phyloP scores from a whole-genome alignment of 2,329 filamentous ascomycete species.

The Ophiostoma ulmi region DNA sequence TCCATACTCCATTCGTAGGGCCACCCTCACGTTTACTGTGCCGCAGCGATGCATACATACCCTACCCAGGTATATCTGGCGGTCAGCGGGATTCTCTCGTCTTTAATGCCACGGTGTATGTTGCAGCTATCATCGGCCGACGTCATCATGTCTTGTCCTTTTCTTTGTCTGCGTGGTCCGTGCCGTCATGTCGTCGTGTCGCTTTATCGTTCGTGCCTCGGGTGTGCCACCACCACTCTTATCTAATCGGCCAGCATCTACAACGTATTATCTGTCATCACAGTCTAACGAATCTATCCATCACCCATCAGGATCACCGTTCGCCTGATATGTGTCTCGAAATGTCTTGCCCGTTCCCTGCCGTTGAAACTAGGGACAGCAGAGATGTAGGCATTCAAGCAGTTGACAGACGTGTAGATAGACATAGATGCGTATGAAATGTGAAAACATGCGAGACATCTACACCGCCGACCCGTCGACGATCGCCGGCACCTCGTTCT shows the following conservation, averaged over 20 bases:
- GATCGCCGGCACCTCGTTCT: neutral
- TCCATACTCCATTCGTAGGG: neutral
- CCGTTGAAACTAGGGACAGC: neutral
- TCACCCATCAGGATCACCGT: neutral
- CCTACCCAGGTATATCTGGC: neutral
- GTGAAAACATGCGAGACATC: neutral
- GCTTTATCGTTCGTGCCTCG: neutral
- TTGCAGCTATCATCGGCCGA: neutral
- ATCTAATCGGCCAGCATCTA: neutral
- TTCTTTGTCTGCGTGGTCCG: too few species aligned
- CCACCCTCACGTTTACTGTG: neutral
- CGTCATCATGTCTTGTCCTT: neutral
- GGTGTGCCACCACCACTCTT: neutral
- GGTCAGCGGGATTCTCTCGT: neutral
- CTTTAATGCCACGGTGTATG: neutral
- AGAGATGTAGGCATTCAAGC: neutral
- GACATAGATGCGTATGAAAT: neutral
- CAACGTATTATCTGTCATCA: neutral
- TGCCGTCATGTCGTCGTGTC: neutral
- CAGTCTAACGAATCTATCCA: too few species aligned
- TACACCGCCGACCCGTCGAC: neutral
- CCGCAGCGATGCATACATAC: neutral
- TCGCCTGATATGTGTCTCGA: neutral
- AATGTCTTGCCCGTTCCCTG: slow-evolving; percentile 6
- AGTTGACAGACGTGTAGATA: neutral